Percentiles rank a stretch among this genome's conserved stretches.
These are phyloP conservation scores for Candida ascalaphidarum DNA, from an alignment of 805 yeast genomes.

Conservation along the genomic window DNA sequence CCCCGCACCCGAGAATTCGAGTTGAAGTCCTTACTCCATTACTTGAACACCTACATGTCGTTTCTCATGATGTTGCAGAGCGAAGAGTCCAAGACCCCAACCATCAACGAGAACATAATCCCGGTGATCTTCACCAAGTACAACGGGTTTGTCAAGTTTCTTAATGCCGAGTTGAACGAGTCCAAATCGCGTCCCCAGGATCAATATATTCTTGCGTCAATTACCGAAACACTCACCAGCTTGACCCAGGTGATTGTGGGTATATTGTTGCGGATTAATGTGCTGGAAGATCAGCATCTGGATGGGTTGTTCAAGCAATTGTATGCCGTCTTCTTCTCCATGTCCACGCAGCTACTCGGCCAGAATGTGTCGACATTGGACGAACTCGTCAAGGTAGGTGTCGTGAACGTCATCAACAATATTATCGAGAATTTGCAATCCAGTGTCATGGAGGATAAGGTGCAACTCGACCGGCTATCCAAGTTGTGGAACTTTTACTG, in stretches of 20 bases:
- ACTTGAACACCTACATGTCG: constrained; percentile 18
- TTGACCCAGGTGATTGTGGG: constrained; percentile 24
- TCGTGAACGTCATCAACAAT: no score
- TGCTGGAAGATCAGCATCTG: no score
- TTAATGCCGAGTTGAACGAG: constrained; percentile 4
- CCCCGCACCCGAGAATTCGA: constrained; percentile 6
- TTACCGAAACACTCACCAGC: constrained; percentile 22
- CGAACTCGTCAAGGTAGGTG: no score
- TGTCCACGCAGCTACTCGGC: no score
- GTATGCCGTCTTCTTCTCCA: no score
- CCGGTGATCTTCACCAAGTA: constrained; percentile 11
- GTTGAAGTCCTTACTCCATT: constrained; percentile 12
- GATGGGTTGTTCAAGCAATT: no score
- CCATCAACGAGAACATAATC: constrained; percentile 4
- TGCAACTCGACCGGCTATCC: constrained; percentile 9
- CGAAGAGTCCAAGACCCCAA: constrained; percentile 18
- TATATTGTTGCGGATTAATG: constrained; percentile 16
- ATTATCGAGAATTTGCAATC: constrained; percentile 2
- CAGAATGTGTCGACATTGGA: no score
- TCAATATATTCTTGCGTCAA: constrained; percentile 15
- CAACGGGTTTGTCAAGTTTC: constrained; percentile 5
- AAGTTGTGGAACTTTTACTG: constrained; percentile 33
- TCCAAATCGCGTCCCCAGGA: constrained; percentile 5
- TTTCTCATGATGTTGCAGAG: constrained; percentile 24
- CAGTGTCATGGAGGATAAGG: constrained; percentile 9